Percentiles rank a stretch among this genome's conserved stretches.
Evolutionary conservation across 352 stramenopile genomes (phyloP).

Genomic region (Phytophthora meadii): DNA sequence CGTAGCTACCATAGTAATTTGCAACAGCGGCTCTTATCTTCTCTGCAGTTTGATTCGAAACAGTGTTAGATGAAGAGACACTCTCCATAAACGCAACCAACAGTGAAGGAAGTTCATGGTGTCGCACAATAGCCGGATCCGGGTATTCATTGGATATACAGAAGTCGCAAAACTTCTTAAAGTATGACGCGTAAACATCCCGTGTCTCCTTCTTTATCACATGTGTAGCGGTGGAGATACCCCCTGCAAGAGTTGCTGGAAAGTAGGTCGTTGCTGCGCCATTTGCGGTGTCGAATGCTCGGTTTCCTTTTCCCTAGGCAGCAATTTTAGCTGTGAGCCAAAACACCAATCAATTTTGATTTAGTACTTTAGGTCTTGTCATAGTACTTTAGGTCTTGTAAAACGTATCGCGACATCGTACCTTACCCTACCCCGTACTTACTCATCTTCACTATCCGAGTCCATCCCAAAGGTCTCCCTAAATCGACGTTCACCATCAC

Average conservation of each 20-base stretch:
- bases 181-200: constrained; percentile 11
- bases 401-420: background rate
- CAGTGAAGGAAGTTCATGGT: constrained; percentile 9
- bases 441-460: constrained; percentile 9
- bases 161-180: constrained; percentile 22
- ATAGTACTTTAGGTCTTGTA: background rate
- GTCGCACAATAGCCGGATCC: background rate
- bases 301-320: background rate
- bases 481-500: background rate
- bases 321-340: constrained; percentile 2
- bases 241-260: constrained; percentile 14
- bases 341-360: background rate
- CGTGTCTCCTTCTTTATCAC: constrained; percentile 21
- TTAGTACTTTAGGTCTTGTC: too few relatives aligned
- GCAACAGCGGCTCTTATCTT: constrained; percentile 18
- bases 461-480: constrained; percentile 1
- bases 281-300: background rate
- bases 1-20: constrained; percentile 5
- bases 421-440: background rate
- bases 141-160: constrained; percentile 17
- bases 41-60: constrained; percentile 11
- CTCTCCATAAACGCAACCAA: constrained; percentile 20
- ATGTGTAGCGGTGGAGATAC: constrained; percentile 4
- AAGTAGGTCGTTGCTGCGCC: background rate
- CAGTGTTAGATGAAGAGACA: background rate